These are phyloP conservation scores for Hamamelis virginiana DNA, from an alignment of 164 flowering plant genomes.

Conservation along the genomic window DNA sequence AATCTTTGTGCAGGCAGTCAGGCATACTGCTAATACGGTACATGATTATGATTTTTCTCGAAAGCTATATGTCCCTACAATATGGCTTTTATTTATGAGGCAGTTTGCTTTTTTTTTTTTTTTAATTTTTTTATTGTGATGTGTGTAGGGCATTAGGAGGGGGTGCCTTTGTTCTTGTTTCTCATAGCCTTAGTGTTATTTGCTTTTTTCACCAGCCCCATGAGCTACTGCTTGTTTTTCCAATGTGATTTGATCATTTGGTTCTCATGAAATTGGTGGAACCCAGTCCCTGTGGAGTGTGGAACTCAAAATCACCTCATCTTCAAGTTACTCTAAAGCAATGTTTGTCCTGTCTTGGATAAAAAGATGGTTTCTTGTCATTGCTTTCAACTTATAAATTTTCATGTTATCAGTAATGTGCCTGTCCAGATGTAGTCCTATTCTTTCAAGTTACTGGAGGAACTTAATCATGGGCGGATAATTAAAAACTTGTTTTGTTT, in stretches of 20 bases:
- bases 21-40: too few species aligned
- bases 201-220: background rate
- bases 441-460: background rate
- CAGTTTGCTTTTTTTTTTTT: too few species aligned
- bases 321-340: background rate
- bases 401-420: background rate
- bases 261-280: background rate
- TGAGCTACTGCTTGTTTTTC: background rate
- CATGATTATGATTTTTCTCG: background rate
- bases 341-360: background rate
- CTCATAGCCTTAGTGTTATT: constrained; percentile 1
- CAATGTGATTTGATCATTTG: background rate
- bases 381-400: background rate
- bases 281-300: background rate
- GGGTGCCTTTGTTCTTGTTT: background rate
- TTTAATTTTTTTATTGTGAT: too few species aligned
- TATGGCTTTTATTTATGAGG: too few species aligned
- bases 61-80: background rate
- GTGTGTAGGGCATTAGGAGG: too few species aligned
- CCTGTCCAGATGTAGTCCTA: background rate
- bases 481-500: constrained; percentile 7
- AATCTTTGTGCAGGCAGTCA: too few species aligned
- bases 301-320: background rate
- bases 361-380: background rate
- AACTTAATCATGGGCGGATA: background rate